Evolutionary conservation across 257 asterid genomes (phyloP), one percentile per base, ranked within the genome.

Genomic region (Sherardia arvensis): DNA sequence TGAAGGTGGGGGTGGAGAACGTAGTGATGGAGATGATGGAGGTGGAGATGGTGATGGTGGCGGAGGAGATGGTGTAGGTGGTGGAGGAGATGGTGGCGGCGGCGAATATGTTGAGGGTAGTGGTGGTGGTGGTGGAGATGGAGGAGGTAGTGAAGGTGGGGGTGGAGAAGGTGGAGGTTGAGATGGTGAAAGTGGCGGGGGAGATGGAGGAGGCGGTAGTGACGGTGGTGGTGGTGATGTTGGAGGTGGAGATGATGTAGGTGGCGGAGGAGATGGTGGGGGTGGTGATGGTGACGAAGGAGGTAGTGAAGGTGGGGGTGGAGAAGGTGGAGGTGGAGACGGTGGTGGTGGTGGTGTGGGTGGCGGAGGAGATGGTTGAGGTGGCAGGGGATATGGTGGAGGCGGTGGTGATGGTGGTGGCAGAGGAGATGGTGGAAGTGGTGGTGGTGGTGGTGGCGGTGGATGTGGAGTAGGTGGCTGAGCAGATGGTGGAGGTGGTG

Each of bases 361-460:
- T 5, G 70, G 73, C 5, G 76, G 34, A 4, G 68, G 54, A 5
- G 71, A 48, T 3, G 67, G 65, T 4, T 45, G 36, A 4, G 68
- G 49, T 3, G 68, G 67, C 43, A 6, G 34, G 4, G 34, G 34
- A 6, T 3, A 6, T 1, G 49, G n/a, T 43, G 49, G 20, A 0
- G 49, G n/a, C 0, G 49, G n/a, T 3, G 49, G 49, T 1, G 49
- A 6, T 2, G 49, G 7, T 1, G 20, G n/a, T 12, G 48, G 18
- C 0, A 8, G n/a, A 1, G 48, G 17, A 11, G 48, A 8, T 12
- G 49, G 7, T 0, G 49, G 49, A 0, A n/a, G n/a, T 2, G 49
- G 49, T 4, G 49, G 20, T 0, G 20, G n/a, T 14, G 49, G 20
- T 15, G 20, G n/a, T 0, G 45, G 15, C 0, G 45, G 45, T 0